Evolutionary conservation across 108 stramenopile genomes (phyloP), one percentile per base, ranked within the genome.

Genomic region (Cyclotella sp.): DNA sequence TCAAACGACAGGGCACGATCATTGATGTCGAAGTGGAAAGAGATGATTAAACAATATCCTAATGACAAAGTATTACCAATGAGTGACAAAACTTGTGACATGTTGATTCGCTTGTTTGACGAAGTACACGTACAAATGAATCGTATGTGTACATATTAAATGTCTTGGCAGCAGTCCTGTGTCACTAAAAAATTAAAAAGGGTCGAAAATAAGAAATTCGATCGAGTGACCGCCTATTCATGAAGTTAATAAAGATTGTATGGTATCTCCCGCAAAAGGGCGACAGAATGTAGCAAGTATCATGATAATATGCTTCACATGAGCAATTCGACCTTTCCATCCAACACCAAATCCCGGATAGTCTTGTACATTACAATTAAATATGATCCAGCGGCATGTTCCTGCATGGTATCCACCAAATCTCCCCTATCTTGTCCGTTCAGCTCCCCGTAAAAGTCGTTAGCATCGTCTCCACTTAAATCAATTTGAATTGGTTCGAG

Each of bases 1-100:
- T 73, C 26, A 77, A 84, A 74, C 81, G 85, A 63, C 86, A 87
- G 29, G 58, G 41, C n/a, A 87, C 86, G 21, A 81, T 93, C 34
- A 93, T 93, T 68, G 91, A 93, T 77, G 89, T 89, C 5, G 91
- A 93, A 41, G 80, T 89, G 41, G 82, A 88, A 34, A 88, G 88
- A 68, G 89, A 92, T 66, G 34, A 34, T 34, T 34, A 6, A 34
- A 34, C 34, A 6, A 5, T 6, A 34, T 34, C 6, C 6, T 34
- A 34, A 34, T 34, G 2, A 6, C 34, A 34, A 34, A 34, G n/a
- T 34, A 34, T 34, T 34, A 34, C 6, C 2, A 6, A 6, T 6
- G 2, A 6, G 6, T 34, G 34, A 34, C 6, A 34, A 34, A 5
- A 5, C 34, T 34, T 6, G 6, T 34, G 34, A 34, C 2, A 34